Base-by-base conservation (phyloP, 495 filamentous ascomycete species). In the Hypoxylon crocopeplum region DNA sequence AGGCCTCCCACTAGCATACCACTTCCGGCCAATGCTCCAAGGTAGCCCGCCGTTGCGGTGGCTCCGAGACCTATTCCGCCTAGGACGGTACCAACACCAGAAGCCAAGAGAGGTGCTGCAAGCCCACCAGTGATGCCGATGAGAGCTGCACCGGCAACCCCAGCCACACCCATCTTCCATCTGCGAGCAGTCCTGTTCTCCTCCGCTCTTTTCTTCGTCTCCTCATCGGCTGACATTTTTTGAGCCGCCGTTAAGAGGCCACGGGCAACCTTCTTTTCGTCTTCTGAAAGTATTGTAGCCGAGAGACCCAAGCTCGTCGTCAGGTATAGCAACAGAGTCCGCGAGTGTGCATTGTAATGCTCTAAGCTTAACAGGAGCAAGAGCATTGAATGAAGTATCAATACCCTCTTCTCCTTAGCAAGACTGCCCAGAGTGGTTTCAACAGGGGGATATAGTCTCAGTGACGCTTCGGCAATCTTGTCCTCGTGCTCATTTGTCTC, bases 41-140 rank as follows among this genome's bases (percentile, higher is more conserved):
- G 74, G 48, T 95, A 88, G 5, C 89, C 87, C 5, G 92, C 92
- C 11, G 90, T 89, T 2, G 91, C 70, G 5, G 72, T 77, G 10
- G 69, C 86, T 11, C 92, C 94, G 0, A 98, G 80, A 2, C 94
- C 92, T 10, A 95, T 73, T 8, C 89, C 91, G 20, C 91, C 91
- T 78, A 93, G 84, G 1, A 96, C 80, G 0, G 87, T 86, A 19
- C 93, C 92, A 32, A 97, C 77, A 0, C 92, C 92, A 10, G 91
- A 91, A 8, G 92, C 92, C 12, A 96, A 83, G 1, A 98, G 73
- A 0, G 94, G 91, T 1, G 91, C 91, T 4, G 92, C 89, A 0
- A 97, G 81, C 17, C 89, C 89, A 6, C 92, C 91, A 0, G 90
- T 91, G 15, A 93, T 79, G 3, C 91, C 92, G 45, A 94, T 90